Base-by-base conservation (phyloP, 2,329 filamentous ascomycete genomes). In the Fusarium sp. region DNA sequence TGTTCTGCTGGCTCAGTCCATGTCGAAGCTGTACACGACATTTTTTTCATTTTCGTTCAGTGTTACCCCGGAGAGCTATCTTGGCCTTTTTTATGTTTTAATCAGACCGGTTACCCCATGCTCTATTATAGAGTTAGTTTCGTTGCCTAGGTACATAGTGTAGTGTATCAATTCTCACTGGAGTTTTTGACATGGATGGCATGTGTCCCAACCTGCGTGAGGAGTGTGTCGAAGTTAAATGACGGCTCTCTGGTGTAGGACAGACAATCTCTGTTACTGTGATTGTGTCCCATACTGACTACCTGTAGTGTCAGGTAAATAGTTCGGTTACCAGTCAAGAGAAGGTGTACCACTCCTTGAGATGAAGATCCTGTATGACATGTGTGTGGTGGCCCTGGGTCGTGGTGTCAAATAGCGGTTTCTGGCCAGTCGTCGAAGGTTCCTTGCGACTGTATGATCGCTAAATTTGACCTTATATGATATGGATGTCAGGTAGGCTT, bases 61-160 rank as follows among this genome's bases (percentile, higher is more conserved):
- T 79, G 75, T 76, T 75, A 77, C 73, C 75, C 74, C 72, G 68
- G 68, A 75, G 73, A 79, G 73, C 73, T 76, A 70, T 77, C 42
- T 75, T 78, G 74, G 75, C 74, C 69, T 76, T 79, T 77, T 78
- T 76, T 76, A 80, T 72, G 74, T 74, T 79, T 80, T 78, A 80
- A 80, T 80, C 74, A 75, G 73, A 76, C 69, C 74, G 76, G 73
- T 75, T 75, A 76, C 71, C 74, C 76, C 75, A 68, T 67, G 67
- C 72, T 76, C 73, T 70, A 74, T 73, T 75, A 74, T 72, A 75
- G 71, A 73, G 68, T 75, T 77, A 74, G 67, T 73, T 76, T 75
- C 66, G 70, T 74, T 71, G 69, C 58, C 62, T 73, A 49, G 42
- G 42, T 49, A 71, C 61, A 64, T 73, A 71, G 68, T 70, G 61